These are phyloP conservation scores for Ceratocystis variospora DNA, from an alignment of 2,329 filamentous ascomycete species.

Conservation along the genomic window DNA sequence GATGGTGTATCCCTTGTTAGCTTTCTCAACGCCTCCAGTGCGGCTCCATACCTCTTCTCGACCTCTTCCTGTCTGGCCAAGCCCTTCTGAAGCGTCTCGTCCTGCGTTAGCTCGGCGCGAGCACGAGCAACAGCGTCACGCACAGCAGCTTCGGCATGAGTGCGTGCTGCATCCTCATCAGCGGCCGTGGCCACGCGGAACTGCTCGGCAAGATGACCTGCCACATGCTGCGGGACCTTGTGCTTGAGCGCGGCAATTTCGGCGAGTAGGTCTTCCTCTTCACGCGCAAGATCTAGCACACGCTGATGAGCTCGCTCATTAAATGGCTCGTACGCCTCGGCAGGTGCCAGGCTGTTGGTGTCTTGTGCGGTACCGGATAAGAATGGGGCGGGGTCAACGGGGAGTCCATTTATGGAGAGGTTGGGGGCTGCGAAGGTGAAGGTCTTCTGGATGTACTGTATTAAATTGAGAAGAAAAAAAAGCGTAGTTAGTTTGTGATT, in stretches of 20 bases:
- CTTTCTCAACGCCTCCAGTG: conserved; percentile 37
- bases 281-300: conserved; percentile 45
- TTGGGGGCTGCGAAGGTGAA: conserved; percentile 46
- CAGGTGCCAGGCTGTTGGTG: conserved; percentile 22
- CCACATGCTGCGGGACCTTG: conserved; percentile 34
- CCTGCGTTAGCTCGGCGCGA: conserved; percentile 24
- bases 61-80: conserved; percentile 34
- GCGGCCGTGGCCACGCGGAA: conserved; percentile 29
- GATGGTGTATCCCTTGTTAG: conserved; percentile 48
- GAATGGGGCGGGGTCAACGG: conserved; percentile 32
- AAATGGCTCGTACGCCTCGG: conserved; percentile 44
- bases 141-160: conserved; percentile 21
- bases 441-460: conserved; percentile 47
- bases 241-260: conserved; percentile 49
- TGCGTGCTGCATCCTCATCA: conserved; percentile 35
- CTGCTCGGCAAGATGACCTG: conserved; percentile 31
- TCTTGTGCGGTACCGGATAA: conserved; percentile 24
- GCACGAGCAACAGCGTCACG: conserved; percentile 21
- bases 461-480: background rate
- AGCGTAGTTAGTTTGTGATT: background rate
- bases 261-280: conserved; percentile 50
- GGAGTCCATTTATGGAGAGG: conserved; percentile 49
- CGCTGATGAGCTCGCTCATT: conserved; percentile 44
- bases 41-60: conserved; percentile 34
- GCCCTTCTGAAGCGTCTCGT: conserved; percentile 25